These are phyloP conservation scores for Mortierella sp. DNA, from an alignment of 371 early-diverging fungal genomes.

Conservation along the genomic window DNA sequence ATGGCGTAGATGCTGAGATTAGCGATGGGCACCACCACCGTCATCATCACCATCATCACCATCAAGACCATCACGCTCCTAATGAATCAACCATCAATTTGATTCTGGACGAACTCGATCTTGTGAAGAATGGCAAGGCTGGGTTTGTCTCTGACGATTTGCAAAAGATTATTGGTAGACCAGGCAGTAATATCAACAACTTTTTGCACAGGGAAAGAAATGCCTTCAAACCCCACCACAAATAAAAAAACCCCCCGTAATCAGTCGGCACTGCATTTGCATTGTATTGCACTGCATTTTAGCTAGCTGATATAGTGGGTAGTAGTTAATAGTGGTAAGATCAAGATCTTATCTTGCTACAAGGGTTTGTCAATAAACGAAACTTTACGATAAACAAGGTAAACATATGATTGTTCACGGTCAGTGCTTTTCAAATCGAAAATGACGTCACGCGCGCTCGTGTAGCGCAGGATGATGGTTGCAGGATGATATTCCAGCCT, in stretches of 20 bases:
- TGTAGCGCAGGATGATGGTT: too few species aligned
- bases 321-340: too few species aligned
- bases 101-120: constrained; percentile 41
- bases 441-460: too few species aligned
- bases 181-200: constrained; percentile 21
- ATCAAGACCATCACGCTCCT: neutral
- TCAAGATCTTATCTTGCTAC: too few species aligned
- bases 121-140: constrained; percentile 24
- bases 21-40: neutral
- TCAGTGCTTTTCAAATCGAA: too few species aligned
- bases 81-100: constrained; percentile 31
- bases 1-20: neutral
- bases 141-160: constrained; percentile 36
- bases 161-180: constrained; percentile 31
- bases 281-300: too few species aligned
- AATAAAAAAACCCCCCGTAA: neutral
- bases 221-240: constrained; percentile 23
- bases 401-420: too few species aligned
- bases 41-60: constrained; percentile 1
- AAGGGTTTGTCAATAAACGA: too few species aligned
- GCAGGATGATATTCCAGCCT: too few species aligned
- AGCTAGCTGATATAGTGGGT: too few species aligned
- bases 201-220: constrained; percentile 44
- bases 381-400: too few species aligned
- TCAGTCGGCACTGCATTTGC: too few species aligned